Evolutionary conservation across 306 rosid species (phyloP).

Genomic region (Casuarina glauca): DNA sequence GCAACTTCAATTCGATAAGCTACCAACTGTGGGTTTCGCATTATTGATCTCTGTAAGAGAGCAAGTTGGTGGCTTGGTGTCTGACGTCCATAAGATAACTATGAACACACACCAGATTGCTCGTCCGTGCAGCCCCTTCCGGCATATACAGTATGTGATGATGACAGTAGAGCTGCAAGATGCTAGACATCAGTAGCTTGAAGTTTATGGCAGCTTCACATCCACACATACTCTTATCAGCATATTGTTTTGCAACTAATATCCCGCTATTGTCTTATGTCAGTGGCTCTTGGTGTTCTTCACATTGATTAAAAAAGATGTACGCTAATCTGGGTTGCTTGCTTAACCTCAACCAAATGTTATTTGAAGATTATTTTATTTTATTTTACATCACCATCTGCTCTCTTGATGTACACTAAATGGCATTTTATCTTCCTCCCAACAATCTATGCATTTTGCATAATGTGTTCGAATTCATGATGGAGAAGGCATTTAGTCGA

Average conservation of each 20-base stretch:
- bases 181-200: neutral
- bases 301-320: neutral
- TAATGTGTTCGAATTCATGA: conserved; percentile 5
- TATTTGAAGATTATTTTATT: neutral
- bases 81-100: neutral
- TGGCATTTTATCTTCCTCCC: neutral
- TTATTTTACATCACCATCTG: neutral
- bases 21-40: conserved; percentile 14
- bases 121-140: neutral
- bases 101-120: neutral
- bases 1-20: conserved; percentile 10
- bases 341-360: neutral
- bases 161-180: neutral
- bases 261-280: neutral
- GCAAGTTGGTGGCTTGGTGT: neutral
- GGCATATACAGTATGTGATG: neutral
- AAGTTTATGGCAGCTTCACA: too few relatives aligned
- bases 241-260: neutral
- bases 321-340: neutral
- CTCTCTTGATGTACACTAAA: neutral
- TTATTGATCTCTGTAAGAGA: conserved; percentile 11
- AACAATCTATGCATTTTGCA: neutral
- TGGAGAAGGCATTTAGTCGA: conserved; percentile 3
- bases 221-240: too few relatives aligned
- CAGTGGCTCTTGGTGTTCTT: neutral